A percentile compares a stretch with the other conserved stretches of the same genome.
phyloP scores from a whole-genome alignment of 2,329 filamentous ascomycete genomes.

The Arthroderma uncinatum region DNA sequence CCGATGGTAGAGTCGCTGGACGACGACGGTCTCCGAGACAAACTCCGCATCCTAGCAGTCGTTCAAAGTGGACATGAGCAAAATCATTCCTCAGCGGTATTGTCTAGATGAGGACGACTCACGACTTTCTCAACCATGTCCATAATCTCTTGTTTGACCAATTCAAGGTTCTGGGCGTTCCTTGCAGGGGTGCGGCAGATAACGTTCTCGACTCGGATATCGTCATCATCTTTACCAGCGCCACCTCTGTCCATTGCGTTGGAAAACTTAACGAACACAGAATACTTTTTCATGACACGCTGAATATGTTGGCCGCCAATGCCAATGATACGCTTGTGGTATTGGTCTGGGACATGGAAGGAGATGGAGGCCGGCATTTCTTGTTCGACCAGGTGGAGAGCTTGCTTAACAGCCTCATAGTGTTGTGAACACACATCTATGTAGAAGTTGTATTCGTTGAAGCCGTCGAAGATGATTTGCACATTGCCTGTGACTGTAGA shows the following conservation, averaged over 20 bases:
- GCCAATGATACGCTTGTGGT: slow-evolving; percentile 98
- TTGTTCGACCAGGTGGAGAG: slow-evolving; percentile 84
- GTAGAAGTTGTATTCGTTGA: slow-evolving; percentile 99
- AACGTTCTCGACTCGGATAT: slow-evolving; percentile 97
- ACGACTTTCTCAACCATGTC: slow-evolving; percentile 97
- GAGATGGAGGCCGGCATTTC: slow-evolving; percentile 99
- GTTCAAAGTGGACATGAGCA: slow-evolving; percentile 5
- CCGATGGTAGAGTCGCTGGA: slow-evolving; percentile 90
- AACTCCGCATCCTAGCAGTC: slow-evolving; percentile 73
- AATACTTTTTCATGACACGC: slow-evolving; percentile 99
- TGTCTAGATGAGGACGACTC: slow-evolving; percentile 28
- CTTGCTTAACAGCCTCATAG: slow-evolving; percentile 90
- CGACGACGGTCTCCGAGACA: slow-evolving; percentile 82
- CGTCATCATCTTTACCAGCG: slow-evolving; percentile 89
- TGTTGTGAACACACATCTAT: slow-evolving; percentile 90
- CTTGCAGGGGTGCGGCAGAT: slow-evolving; percentile 95
- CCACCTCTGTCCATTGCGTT: slow-evolving; percentile 97
- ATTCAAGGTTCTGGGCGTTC: slow-evolving; percentile 90
- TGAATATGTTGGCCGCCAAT: slow-evolving; percentile 98
- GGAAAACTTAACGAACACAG: slow-evolving; percentile 98
- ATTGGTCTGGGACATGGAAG: slow-evolving; percentile 97
- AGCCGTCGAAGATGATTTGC: slow-evolving; percentile 97
- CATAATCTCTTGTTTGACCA: slow-evolving; percentile 97
- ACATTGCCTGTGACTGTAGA: slow-evolving; percentile 55
- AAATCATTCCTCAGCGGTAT: slow-evolving; percentile 7